phyloP scores from a whole-genome alignment of 2,329 filamentous ascomycete genomes.

The Cordyceps cateniannulata region DNA sequence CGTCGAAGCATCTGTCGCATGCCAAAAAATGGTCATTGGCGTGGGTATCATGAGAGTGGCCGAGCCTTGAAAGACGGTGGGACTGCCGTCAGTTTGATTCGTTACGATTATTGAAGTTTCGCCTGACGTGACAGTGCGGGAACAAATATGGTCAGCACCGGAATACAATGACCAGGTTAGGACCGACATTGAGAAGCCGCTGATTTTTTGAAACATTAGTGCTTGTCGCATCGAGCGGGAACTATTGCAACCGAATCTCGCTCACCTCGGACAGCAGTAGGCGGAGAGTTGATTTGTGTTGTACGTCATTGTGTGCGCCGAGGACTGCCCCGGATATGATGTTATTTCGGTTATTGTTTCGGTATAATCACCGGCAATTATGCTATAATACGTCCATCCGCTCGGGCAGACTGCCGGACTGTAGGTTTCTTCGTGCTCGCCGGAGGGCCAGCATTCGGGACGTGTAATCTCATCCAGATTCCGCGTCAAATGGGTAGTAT shows the following conservation, averaged over 20 bases:
- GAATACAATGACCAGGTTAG: not conserved
- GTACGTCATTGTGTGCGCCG: not conserved
- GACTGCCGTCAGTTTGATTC: not conserved
- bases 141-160: not conserved
- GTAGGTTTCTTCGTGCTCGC: not conserved
- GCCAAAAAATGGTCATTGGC: not conserved
- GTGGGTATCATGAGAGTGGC: not conserved
- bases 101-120: not conserved
- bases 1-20: not conserved
- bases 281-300: not conserved
- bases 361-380: not conserved
- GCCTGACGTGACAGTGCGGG: not conserved
- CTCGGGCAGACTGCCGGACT: conserved; percentile 8
- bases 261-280: conserved; percentile 7
- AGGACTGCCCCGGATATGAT: not conserved
- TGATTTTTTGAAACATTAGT: not conserved
- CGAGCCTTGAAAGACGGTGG: not conserved
- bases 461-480: not conserved
- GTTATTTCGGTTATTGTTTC: not conserved
- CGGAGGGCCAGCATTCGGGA: not conserved
- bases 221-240: not conserved
- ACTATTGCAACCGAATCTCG: not conserved
- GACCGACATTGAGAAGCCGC: not conserved
- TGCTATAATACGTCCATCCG: conserved; percentile 11
- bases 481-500: not conserved